Percentiles rank a stretch among this genome's conserved stretches.
phyloP scores from a whole-genome alignment of 2,329 filamentous ascomycete species.

The Aspergillus phoenicis region DNA sequence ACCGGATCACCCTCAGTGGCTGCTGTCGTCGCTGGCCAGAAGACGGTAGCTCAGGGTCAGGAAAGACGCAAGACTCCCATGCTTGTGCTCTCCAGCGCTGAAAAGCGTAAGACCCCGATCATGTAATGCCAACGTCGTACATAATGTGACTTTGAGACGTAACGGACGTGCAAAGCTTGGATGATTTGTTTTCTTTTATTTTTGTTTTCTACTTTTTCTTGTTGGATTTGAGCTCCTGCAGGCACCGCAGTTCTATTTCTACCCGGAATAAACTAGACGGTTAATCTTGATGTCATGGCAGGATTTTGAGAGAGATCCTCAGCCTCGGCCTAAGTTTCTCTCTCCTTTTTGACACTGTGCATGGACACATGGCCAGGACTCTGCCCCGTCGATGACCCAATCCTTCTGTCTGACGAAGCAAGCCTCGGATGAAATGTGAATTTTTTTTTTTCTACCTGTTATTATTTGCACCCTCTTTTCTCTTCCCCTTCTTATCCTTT shows the following conservation, averaged over 20 bases:
- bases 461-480: conserved; percentile 4
- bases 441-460: conserved; percentile 5
- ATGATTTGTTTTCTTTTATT: conserved; percentile 29
- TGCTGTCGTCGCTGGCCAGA: conserved; percentile 54
- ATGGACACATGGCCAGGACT: conserved; percentile 8
- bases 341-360: conserved; percentile 5
- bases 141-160: conserved; percentile 40
- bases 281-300: conserved; percentile 11
- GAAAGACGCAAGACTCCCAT: conserved; percentile 79
- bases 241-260: conserved; percentile 8
- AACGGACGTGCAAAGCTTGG: conserved; percentile 25
- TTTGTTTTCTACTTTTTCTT: conserved; percentile 11
- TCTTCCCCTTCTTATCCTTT: conserved; percentile 7
- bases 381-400: not conserved
- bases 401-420: not conserved
- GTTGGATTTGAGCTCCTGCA: conserved; percentile 11
- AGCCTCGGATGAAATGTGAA: conserved; percentile 9
- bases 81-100: conserved; percentile 82
- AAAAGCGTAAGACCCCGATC: conserved; percentile 80
- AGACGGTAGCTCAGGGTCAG: conserved; percentile 55
- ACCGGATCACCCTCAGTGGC: conserved; percentile 40
- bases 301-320: conserved; percentile 1
- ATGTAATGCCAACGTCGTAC: conserved; percentile 50
- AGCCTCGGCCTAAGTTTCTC: not conserved
- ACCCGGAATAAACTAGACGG: not conserved